Conservation (phyloP, 2,329 filamentous ascomycete genomes). For the Paraconiothyrium sp. region DNA sequence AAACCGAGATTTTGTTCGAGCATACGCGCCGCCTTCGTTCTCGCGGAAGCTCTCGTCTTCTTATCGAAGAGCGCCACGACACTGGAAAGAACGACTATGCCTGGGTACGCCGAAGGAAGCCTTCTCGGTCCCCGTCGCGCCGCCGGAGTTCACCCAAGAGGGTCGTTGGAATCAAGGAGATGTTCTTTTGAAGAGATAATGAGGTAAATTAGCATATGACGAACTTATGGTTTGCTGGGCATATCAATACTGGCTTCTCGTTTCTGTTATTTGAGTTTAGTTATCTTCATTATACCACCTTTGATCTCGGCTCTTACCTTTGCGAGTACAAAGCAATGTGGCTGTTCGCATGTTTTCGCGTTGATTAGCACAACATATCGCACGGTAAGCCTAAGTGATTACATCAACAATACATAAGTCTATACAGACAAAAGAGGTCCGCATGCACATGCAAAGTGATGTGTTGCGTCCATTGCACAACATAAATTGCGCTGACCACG, state of each 20-base stretch:
- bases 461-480: neutral
- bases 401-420: conserved; percentile 2
- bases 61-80: conserved; percentile 54
- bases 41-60: conserved; percentile 42
- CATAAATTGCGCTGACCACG: neutral
- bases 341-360: neutral
- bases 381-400: conserved; percentile 1
- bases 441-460: neutral
- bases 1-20: conserved; percentile 61
- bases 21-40: conserved; percentile 58
- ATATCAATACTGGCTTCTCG: neutral
- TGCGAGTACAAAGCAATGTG: neutral
- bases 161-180: conserved; percentile 44
- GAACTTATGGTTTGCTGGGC: neutral
- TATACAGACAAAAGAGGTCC: neutral
- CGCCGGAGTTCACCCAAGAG: conserved; percentile 40
- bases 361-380: neutral
- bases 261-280: neutral
- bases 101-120: conserved; percentile 52
- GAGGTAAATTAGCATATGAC: neutral
- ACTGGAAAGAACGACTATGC: conserved; percentile 55
- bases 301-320: conserved; percentile 1
- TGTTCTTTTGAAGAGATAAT: conserved; percentile 37
- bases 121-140: conserved; percentile 42
- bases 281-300: conserved; percentile 4